A percentile compares a stretch with the other conserved stretches of the same genome.
phyloP scores from a whole-genome alignment of 352 stramenopile species.

The Phytophthora palmivora region DNA sequence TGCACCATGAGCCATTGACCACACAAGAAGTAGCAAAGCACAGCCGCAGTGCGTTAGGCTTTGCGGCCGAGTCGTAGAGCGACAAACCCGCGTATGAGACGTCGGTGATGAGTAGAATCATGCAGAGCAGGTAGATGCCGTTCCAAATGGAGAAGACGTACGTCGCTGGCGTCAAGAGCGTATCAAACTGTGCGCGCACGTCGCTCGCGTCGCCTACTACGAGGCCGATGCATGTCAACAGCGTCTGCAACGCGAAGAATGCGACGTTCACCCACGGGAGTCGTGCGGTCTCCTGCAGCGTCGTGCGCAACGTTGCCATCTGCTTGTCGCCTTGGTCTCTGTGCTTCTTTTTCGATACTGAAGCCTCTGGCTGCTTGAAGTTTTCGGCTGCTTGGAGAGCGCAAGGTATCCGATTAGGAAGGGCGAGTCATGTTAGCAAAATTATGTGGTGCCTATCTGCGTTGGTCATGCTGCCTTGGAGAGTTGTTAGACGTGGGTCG shows the following conservation, averaged over 20 bases:
- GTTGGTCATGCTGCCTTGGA: slow-evolving; percentile 1
- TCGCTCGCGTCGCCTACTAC: slow-evolving; percentile 28
- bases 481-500: slow-evolving; percentile 24
- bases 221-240: slow-evolving; percentile 53
- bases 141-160: slow-evolving; percentile 76
- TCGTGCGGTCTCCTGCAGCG: slow-evolving; percentile 18
- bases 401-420: slow-evolving; percentile 7
- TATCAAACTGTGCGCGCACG: slow-evolving; percentile 45
- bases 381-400: slow-evolving; percentile 4
- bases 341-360: slow-evolving; percentile 29
- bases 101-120: slow-evolving; percentile 62
- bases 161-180: slow-evolving; percentile 57
- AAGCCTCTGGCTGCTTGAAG: slow-evolving; percentile 28
- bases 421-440: slow-evolving; percentile 20
- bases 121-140: slow-evolving; percentile 68
- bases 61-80: slow-evolving; percentile 55
- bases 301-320: slow-evolving; percentile 18
- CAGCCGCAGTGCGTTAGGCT: slow-evolving; percentile 53
- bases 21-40: slow-evolving; percentile 65
- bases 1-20: slow-evolving; percentile 57
- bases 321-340: slow-evolving; percentile 2
- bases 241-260: slow-evolving; percentile 60
- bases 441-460: slow-evolving; percentile 4
- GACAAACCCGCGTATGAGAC: slow-evolving; percentile 53
- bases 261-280: slow-evolving; percentile 62